These are phyloP conservation scores for Hypoxylon sp. DNA, from an alignment of 2,329 filamentous ascomycete genomes.

Conservation along the genomic window DNA sequence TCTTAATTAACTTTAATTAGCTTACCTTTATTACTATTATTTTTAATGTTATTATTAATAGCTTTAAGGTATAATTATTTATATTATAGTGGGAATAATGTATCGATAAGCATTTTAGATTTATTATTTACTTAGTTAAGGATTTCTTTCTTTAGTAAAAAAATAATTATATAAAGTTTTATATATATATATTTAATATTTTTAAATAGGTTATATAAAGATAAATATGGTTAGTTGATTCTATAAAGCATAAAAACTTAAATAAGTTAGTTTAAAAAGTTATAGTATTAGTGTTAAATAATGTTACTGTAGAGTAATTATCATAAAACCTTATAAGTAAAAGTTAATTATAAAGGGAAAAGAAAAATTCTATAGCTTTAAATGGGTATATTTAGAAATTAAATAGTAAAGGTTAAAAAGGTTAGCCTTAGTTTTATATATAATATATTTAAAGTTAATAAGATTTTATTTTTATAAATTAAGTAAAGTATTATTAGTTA, in stretches of 20 bases:
- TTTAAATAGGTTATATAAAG: not conserved
- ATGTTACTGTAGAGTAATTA: too few species aligned
- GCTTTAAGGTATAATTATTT: not conserved
- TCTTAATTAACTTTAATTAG: not conserved
- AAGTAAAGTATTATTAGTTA: too few species aligned
- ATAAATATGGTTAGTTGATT: not conserved
- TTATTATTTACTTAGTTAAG: slow-evolving; percentile 3
- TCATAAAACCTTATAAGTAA: too few species aligned
- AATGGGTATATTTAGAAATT: too few species aligned
- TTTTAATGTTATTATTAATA: not conserved
- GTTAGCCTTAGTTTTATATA: too few species aligned
- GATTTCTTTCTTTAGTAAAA: not conserved
- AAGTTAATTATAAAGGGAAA: too few species aligned
- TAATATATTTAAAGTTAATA: too few species aligned
- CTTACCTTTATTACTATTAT: not conserved
- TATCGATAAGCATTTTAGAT: not conserved
- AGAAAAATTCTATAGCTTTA: too few species aligned
- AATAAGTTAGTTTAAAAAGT: not conserved
- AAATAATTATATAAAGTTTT: not conserved
- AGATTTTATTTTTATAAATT: too few species aligned
- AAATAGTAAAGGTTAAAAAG: too few species aligned
- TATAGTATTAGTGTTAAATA: too few species aligned
- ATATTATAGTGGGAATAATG: not conserved
- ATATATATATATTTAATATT: not conserved
- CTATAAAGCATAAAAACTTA: not conserved